Base-by-base conservation (phyloP, 495 filamentous ascomycete genomes). In the Neurospora tetraspora region DNA sequence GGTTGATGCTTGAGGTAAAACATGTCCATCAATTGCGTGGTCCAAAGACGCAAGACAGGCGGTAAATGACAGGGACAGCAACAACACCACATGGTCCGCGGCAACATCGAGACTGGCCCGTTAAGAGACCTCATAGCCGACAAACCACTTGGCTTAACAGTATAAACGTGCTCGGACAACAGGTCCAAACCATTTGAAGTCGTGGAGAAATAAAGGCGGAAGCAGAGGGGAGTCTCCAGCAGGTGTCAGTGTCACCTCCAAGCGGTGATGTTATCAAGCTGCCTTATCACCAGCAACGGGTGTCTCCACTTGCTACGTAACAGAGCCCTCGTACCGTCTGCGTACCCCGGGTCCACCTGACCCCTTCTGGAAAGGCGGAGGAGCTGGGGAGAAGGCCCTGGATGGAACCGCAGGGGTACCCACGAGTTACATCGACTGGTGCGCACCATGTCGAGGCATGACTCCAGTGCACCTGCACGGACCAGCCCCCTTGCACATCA, bases 251-350 rank as follows among this genome's bases (percentile, higher is more conserved):
- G 27, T 34, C 53, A 65, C 53, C 23, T 61, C 23, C 36, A 72
- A 65, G 68, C 23, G 72, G 73, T 78, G 74, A 69, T 76, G 76
- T 74, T 80, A 80, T 78, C 76, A 68, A 68, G 39, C 69, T 73
- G 34, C 34, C 34, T 36, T 36, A 36, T 36, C 34, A 36, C 34
- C 34, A 36, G 34, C 71, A 71, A 59, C 73, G 69, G 68, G 27
- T 16, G 20, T 11, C 43, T 38, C 39, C 37, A 31, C 27, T 39
- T 27, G 18, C 70, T 20, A 74, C 73, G 75, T 71, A 71, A 68
- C 74, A 72, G 34, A 69, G 61, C 14, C 27, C 37, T 40, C 27
- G 76, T 78, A 75, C 65, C 74, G 11, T 10, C 20, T 27, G 20
- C 69, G 77, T 77, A 72, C 43, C 68, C 45, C 42, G 20, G 31